A percentile compares a stretch with the other conserved stretches of the same genome.
Evolutionary conservation across 805 yeast genomes (phyloP).

Genomic region (Candida yuanshanica): DNA sequence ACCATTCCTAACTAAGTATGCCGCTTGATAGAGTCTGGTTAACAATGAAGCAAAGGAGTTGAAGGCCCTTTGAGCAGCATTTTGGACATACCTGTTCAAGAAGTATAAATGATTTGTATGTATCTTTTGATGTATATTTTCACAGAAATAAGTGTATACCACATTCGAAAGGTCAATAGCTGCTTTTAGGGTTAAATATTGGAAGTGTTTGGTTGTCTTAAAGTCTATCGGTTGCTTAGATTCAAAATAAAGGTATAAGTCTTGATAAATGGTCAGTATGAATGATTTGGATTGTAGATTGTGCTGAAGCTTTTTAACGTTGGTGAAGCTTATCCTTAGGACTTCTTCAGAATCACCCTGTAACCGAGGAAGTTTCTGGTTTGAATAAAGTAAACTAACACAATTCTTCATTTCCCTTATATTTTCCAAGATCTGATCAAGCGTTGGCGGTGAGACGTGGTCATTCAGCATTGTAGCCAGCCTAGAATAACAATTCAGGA

Average conservation of each 20-base stretch:
- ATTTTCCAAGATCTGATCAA: slow-evolving; percentile 12
- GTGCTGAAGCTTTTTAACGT: slow-evolving; percentile 12
- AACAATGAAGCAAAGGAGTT: slow-evolving; percentile 11
- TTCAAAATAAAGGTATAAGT: slow-evolving; percentile 18
- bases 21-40: slow-evolving; percentile 17
- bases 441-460: slow-evolving; percentile 11
- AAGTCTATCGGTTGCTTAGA: slow-evolving; percentile 8
- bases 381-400: slow-evolving; percentile 13
- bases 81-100: slow-evolving; percentile 16
- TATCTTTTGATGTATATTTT: slow-evolving; percentile 11
- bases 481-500: slow-evolving; percentile 12
- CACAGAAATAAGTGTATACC: slow-evolving; percentile 11
- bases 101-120: slow-evolving; percentile 13
- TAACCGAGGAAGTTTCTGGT: slow-evolving; percentile 4
- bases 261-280: slow-evolving; percentile 16
- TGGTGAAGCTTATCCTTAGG: slow-evolving; percentile 10
- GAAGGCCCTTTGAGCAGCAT: slow-evolving; percentile 15
- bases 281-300: slow-evolving; percentile 15
- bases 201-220: slow-evolving; percentile 10
- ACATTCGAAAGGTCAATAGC: slow-evolving; percentile 13
- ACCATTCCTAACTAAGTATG: slow-evolving; percentile 16
- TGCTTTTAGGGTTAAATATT: neutral
- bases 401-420: slow-evolving; percentile 14
- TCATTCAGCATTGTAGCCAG: slow-evolving; percentile 19
- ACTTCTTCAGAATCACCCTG: neutral